A percentile compares a stretch with the other conserved stretches of the same genome.
Conservation (phyloP, 2,329 filamentous ascomycete species). For the Penicillium psychrosexuale region DNA sequence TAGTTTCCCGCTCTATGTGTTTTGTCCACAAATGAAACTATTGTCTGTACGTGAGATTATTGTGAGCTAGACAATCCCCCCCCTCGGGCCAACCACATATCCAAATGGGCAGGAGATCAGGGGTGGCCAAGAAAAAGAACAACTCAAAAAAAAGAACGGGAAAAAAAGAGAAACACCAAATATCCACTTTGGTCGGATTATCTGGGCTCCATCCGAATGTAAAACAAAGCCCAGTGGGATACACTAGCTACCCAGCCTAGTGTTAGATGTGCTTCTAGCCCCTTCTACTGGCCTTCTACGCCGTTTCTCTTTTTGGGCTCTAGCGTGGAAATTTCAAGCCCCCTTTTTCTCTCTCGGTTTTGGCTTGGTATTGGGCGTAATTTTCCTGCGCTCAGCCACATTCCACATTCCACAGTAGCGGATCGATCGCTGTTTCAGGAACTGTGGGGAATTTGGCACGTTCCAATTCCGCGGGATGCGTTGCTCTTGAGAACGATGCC, state of each 20-base stretch:
- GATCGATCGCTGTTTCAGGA: conserved; percentile 23
- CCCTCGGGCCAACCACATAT: too few species aligned
- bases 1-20: neutral
- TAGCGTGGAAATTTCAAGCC: conserved; percentile 1
- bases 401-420: neutral
- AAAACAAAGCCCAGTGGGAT: conserved; percentile 7
- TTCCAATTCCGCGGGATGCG: conserved; percentile 10
- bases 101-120: neutral
- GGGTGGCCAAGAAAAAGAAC: neutral
- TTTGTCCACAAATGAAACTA: conserved; percentile 12
- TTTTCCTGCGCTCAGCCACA: conserved; percentile 18
- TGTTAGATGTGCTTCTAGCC: conserved; percentile 3
- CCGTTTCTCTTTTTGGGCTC: conserved; percentile 4
- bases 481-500: neutral
- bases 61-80: neutral
- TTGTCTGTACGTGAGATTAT: conserved; percentile 3
- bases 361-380: conserved; percentile 1
- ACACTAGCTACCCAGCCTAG: neutral
- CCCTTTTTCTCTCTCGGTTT: conserved; percentile 7
- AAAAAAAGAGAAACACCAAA: neutral
- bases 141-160: neutral
- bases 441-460: conserved; percentile 21
- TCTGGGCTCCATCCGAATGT: conserved; percentile 1
- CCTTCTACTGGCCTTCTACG: conserved; percentile 4
- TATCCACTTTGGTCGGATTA: neutral